These are phyloP conservation scores for Arachnopeziza araneosa DNA, from an alignment of 2,329 filamentous ascomycete genomes.

Conservation along the genomic window DNA sequence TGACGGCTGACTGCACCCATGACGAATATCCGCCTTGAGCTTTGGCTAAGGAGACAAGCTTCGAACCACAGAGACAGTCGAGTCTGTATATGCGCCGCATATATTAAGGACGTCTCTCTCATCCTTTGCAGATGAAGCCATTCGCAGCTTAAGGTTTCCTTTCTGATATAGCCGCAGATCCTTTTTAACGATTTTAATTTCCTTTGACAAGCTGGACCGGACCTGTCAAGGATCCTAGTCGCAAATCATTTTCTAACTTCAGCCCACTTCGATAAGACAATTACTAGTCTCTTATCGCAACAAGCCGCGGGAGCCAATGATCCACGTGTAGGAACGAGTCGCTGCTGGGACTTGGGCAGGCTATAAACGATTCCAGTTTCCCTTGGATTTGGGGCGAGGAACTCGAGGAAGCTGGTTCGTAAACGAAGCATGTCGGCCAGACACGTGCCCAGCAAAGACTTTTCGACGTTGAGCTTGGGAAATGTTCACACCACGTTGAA, in stretches of 20 bases:
- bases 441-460: slow-evolving; percentile 18
- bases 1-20: no score
- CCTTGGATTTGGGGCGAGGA: neutral
- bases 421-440: slow-evolving; percentile 13
- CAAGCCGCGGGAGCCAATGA: neutral
- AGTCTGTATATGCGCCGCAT: neutral
- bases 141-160: neutral
- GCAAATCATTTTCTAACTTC: neutral
- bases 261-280: neutral
- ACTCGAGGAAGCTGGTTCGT: neutral
- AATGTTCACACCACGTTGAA: slow-evolving; percentile 36
- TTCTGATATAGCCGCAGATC: neutral
- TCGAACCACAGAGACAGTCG: no score
- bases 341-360: neutral
- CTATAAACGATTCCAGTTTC: neutral
- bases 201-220: neutral
- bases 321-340: neutral
- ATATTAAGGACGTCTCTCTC: neutral
- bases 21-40: no score
- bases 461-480: slow-evolving; percentile 40
- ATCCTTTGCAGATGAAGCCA: neutral
- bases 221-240: neutral
- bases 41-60: no score
- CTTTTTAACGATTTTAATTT: neutral
- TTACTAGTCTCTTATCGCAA: neutral